Conservation (phyloP, 371 early-diverging fungal genomes). For the Capillidium rhysosporum region DNA sequence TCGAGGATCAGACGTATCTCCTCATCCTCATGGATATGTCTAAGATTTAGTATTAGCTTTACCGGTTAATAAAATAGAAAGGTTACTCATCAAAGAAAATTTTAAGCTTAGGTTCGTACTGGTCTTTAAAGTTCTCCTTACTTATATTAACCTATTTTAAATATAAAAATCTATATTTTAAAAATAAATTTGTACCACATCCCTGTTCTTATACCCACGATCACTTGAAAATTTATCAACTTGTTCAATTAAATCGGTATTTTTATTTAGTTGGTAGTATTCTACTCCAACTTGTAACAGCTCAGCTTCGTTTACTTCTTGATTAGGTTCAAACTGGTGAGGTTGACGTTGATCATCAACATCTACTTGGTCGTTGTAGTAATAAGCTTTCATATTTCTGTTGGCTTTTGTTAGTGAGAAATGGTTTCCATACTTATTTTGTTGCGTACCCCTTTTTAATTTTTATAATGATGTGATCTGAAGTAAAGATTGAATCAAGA, state of each 20-base stretch:
- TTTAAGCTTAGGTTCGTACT: slow-evolving; percentile 81
- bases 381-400: slow-evolving; percentile 37
- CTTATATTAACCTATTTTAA: slow-evolving; percentile 39
- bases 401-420: not conserved
- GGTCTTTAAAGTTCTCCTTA: slow-evolving; percentile 43
- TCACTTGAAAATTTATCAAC: slow-evolving; percentile 48
- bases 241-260: slow-evolving; percentile 25
- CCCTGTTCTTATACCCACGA: slow-evolving; percentile 74
- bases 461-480: too few species aligned
- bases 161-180: not conserved
- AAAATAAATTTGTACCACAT: slow-evolving; percentile 28
- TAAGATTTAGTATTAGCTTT: slow-evolving; percentile 7
- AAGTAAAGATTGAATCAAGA: too few species aligned
- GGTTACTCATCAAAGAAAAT: slow-evolving; percentile 75
- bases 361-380: slow-evolving; percentile 40
- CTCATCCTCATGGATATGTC: slow-evolving; percentile 91
- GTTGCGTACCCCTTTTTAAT: too few species aligned
- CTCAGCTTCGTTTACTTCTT: slow-evolving; percentile 33
- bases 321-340: slow-evolving; percentile 46
- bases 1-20: slow-evolving; percentile 84
- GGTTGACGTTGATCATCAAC: slow-evolving; percentile 32
- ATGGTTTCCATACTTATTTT: not conserved
- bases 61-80: not conserved
- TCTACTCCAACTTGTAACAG: slow-evolving; percentile 45
- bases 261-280: slow-evolving; percentile 45